Conservation (phyloP, 257 asterid genomes). For the Verbascum thapsus region DNA sequence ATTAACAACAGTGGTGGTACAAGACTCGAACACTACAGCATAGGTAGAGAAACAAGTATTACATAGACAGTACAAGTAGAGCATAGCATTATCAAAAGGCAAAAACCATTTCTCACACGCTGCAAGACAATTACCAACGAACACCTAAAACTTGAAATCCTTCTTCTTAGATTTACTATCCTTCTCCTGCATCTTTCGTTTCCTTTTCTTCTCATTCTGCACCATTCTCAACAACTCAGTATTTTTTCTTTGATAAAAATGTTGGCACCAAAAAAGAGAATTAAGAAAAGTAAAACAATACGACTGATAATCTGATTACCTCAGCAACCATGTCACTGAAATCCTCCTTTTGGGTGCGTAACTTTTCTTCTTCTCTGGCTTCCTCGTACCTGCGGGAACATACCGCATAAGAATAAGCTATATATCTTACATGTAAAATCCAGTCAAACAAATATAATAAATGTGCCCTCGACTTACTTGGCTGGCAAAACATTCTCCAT, state of each 20-base stretch:
- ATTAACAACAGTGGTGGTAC: constrained; percentile 11
- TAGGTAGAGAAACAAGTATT: constrained; percentile 22
- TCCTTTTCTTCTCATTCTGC: constrained; percentile 90
- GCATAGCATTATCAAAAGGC: not conserved
- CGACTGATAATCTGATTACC: constrained; percentile 38
- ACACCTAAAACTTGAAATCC: constrained; percentile 72
- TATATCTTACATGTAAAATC: not conserved
- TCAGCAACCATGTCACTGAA: constrained; percentile 99
- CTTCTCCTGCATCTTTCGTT: constrained; percentile 90
- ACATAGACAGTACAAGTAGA: constrained; percentile 21
- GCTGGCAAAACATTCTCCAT: constrained; percentile 95
- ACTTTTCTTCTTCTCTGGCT: constrained; percentile 96
- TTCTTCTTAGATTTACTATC: constrained; percentile 90
- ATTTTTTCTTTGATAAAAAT: not conserved
- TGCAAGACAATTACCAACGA: constrained; percentile 2
- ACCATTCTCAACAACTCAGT: constrained; percentile 25
- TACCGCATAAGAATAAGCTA: constrained; percentile 8
- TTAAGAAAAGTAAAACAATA: not conserved
- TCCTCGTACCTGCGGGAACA: constrained; percentile 74
- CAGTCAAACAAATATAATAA: not conserved
- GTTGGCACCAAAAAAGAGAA: not conserved
- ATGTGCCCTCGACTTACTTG: constrained; percentile 49
- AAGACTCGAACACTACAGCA: not conserved
- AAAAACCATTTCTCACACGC: not conserved
- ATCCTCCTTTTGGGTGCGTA: constrained; percentile 83